A percentile compares a stretch with the other conserved stretches of the same genome.
Conservation (phyloP, 2,329 filamentous ascomycete species). For the Phaeosphaeriaceae sp. region DNA sequence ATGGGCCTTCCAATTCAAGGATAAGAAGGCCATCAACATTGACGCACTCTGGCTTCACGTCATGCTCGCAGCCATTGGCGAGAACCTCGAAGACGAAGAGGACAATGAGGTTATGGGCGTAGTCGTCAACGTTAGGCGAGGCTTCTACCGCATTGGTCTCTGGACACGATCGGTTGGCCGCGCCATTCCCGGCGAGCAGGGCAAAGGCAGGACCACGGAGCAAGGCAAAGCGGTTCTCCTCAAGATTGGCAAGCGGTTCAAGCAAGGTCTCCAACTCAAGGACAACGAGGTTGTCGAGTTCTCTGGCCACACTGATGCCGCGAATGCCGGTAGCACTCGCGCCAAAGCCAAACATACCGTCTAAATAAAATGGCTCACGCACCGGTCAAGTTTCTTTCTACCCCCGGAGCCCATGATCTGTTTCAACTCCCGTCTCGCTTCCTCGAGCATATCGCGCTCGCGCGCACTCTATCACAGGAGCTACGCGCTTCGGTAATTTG, state of each 20-base stretch:
- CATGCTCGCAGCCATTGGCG: slow-evolving; percentile 94
- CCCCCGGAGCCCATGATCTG: not conserved
- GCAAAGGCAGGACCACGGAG: slow-evolving; percentile 77
- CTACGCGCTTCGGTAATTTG: slow-evolving; percentile 28
- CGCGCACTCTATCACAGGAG: slow-evolving; percentile 12
- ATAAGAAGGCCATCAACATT: slow-evolving; percentile 89
- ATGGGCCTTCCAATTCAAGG: slow-evolving; percentile 98
- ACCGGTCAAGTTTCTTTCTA: slow-evolving; percentile 8
- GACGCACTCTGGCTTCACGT: slow-evolving; percentile 97
- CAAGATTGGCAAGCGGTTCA: slow-evolving; percentile 88
- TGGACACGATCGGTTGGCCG: slow-evolving; percentile 97
- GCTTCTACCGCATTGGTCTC: slow-evolving; percentile 95
- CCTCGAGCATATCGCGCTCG: not conserved
- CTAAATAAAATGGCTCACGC: slow-evolving; percentile 60
- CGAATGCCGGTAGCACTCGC: slow-evolving; percentile 89
- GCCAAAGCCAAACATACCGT: slow-evolving; percentile 93
- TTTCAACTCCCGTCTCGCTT: not conserved
- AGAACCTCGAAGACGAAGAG: slow-evolving; percentile 92
- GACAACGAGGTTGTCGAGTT: slow-evolving; percentile 85
- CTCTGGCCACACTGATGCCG: slow-evolving; percentile 93
- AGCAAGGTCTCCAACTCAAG: slow-evolving; percentile 84
- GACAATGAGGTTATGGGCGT: slow-evolving; percentile 99
- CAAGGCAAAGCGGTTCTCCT: slow-evolving; percentile 86
- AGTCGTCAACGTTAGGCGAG: slow-evolving; percentile 97
- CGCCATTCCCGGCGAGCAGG: slow-evolving; percentile 74